Evolutionary conservation across 2,329 filamentous ascomycete genomes (phyloP).

Genomic region (Neopestalotiopsis clavispora): DNA sequence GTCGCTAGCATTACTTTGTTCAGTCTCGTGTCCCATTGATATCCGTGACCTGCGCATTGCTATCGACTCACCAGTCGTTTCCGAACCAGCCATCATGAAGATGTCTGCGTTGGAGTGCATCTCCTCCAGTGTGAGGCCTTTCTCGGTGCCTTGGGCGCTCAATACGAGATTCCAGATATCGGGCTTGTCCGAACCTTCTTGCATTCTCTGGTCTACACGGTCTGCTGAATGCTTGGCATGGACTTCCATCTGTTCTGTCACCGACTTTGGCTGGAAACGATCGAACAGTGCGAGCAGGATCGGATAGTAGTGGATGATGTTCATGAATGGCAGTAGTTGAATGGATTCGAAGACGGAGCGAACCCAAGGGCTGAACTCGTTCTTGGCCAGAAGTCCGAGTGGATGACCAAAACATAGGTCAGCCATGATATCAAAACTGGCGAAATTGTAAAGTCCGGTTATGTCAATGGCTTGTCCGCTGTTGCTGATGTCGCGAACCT

Average conservation of each 20-base stretch:
- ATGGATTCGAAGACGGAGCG: conserved; percentile 29
- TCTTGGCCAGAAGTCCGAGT: conserved; percentile 23
- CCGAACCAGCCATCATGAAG: conserved; percentile 22
- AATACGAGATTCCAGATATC: conserved; percentile 29
- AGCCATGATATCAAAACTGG: conserved; percentile 29
- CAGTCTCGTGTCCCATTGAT: not conserved
- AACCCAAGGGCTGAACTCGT: conserved; percentile 29
- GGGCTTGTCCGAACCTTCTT: conserved; percentile 25
- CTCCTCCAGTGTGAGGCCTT: conserved; percentile 20
- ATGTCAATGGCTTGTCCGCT: conserved; percentile 24
- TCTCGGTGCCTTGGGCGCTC: conserved; percentile 22
- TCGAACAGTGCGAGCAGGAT: conserved; percentile 23
- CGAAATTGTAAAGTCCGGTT: conserved; percentile 25
- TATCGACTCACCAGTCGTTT: conserved; percentile 19
- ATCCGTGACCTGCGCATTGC: conserved; percentile 19
- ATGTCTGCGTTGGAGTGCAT: conserved; percentile 23
- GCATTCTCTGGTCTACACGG: conserved; percentile 31
- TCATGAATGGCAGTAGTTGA: conserved; percentile 24
- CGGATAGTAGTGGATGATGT: conserved; percentile 26
- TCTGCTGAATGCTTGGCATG: conserved; percentile 27
- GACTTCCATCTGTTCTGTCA: conserved; percentile 21
- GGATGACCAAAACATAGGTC: conserved; percentile 28
- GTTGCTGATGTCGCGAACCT: conserved; percentile 36
- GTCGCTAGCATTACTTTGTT: conserved; percentile 34
- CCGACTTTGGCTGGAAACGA: conserved; percentile 26